Percentiles rank a stretch among this genome's conserved stretches.
Conservation (phyloP, 192 early-diverging fungal species). For the Coemansia asiatica region DNA sequence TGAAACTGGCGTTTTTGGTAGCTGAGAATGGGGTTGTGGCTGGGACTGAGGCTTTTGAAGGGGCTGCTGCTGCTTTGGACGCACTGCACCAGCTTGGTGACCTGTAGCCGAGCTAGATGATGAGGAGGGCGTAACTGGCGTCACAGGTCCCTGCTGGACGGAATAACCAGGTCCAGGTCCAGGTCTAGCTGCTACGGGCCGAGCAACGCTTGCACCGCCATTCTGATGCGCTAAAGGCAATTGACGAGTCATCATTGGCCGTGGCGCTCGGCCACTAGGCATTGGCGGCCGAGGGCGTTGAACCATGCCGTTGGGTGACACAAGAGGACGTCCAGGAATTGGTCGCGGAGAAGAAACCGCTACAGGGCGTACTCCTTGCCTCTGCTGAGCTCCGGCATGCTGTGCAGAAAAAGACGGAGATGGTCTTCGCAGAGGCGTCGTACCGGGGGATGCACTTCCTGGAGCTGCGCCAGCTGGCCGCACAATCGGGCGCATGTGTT, state of each 20-base stretch:
- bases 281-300: not conserved
- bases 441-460: not conserved
- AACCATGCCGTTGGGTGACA: not conserved
- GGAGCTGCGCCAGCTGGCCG: not conserved
- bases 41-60: not conserved
- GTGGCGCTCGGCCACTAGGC: not conserved
- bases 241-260: not conserved
- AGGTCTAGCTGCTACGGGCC: too few relatives aligned
- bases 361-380: not conserved
- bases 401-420: not conserved
- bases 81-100: not conserved
- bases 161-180: too few relatives aligned
- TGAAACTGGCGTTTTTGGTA: slow-evolving; percentile 1
- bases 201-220: too few relatives aligned
- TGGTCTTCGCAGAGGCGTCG: not conserved
- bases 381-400: not conserved
- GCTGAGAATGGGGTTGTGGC: not conserved
- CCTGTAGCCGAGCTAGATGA: not conserved
- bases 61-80: not conserved
- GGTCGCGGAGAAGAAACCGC: not conserved
- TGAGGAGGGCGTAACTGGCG: not conserved
- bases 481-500: not conserved
- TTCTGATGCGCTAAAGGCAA: not conserved
- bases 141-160: not conserved
- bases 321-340: not conserved